These are phyloP conservation scores for Populus trichocarpa DNA, from an alignment of 441 rosid genomes.

Conservation along the genomic window DNA sequence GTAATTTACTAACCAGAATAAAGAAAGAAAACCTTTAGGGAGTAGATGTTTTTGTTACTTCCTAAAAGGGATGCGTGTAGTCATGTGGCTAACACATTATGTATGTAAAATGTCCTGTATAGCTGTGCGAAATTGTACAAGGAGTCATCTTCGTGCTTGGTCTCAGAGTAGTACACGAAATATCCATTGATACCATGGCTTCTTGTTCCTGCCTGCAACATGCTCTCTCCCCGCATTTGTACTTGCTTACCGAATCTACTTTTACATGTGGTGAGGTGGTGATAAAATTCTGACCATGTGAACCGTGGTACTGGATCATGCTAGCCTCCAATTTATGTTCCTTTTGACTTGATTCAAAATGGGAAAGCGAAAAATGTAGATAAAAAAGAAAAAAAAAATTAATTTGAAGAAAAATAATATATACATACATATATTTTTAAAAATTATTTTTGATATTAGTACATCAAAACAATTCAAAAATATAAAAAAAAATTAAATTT, in stretches of 20 bases:
- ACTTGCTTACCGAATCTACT: not conserved
- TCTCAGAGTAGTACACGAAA: not conserved
- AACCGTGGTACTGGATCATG: not conserved
- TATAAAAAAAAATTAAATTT: too few species aligned
- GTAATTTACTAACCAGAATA: not conserved
- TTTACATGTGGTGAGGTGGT: not conserved
- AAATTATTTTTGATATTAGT: too few species aligned
- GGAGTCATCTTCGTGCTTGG: not conserved
- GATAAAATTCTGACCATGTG: not conserved
- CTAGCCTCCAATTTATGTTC: not conserved
- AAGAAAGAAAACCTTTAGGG: not conserved
- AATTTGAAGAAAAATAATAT: too few species aligned
- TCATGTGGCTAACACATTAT: not conserved
- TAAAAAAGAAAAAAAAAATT: too few species aligned
- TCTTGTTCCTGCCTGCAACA: not conserved
- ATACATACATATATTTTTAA: too few species aligned
- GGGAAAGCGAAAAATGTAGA: not conserved
- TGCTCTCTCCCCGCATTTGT: not conserved
- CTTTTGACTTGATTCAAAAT: not conserved
- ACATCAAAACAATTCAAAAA: too few species aligned
- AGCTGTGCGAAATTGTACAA: not conserved
- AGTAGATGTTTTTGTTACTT: not conserved
- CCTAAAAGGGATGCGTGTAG: not conserved
- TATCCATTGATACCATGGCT: not conserved
- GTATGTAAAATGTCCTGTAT: not conserved